Evolutionary conservation across 306 rosid genomes (phyloP).

Genomic region (Cucurbita maxima): DNA sequence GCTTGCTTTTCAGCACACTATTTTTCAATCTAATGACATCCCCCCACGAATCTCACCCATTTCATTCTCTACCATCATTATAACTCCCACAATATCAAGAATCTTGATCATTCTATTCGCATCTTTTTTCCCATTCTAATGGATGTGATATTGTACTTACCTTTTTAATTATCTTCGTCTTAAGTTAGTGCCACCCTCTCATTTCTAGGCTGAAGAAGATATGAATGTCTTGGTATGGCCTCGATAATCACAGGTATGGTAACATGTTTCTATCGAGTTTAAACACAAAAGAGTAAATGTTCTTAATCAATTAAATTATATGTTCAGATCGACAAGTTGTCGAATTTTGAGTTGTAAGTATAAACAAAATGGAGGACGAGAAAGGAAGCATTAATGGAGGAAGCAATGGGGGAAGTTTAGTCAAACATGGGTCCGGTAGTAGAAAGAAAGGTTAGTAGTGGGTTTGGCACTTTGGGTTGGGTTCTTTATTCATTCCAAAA

Average conservation of each 20-base stretch:
- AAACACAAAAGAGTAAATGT: not conserved
- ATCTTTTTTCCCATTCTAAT: not conserved
- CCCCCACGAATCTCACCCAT: slow-evolving; percentile 7
- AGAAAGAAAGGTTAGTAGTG: not conserved
- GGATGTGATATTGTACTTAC: not conserved
- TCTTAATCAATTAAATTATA: no score
- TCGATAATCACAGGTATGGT: not conserved
- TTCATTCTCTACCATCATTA: not conserved
- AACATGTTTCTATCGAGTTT: not conserved
- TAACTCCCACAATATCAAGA: not conserved
- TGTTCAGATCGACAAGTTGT: no score
- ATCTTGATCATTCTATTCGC: not conserved
- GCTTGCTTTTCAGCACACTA: not conserved
- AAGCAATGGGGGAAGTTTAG: not conserved
- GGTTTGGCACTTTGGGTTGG: not conserved
- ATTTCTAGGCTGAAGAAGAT: not conserved
- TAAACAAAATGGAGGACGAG: not conserved
- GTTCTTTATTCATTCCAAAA: not conserved
- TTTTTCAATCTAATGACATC: not conserved
- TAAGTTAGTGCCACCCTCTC: not conserved
- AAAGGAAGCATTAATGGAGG: not conserved
- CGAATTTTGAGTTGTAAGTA: no score
- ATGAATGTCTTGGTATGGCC: not conserved
- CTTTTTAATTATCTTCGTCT: not conserved
- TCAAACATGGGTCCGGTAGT: not conserved